Evolutionary conservation across 768 basidiomycete genomes (phyloP).

Genomic region (Tricholomella constricta): DNA sequence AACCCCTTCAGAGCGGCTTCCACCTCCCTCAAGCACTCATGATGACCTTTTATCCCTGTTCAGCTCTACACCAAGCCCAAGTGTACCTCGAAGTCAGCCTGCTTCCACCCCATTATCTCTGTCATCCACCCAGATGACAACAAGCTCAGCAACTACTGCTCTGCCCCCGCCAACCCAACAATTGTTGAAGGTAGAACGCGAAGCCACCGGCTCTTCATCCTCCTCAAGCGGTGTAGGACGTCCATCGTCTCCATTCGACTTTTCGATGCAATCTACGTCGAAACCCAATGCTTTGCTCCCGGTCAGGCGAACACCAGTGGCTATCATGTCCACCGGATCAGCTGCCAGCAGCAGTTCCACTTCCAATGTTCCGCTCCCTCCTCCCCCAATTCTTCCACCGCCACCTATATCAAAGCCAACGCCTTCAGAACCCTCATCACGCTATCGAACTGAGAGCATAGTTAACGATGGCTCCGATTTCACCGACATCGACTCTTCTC

Average conservation of each 20-base stretch:
- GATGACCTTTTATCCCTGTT: constrained; percentile 33
- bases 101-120: constrained; percentile 10
- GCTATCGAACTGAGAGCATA: constrained; percentile 23
- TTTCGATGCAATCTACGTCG: constrained; percentile 9
- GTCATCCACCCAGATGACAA: not conserved
- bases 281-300: constrained; percentile 16
- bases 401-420: constrained; percentile 23
- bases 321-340: constrained; percentile 33
- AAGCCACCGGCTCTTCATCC: constrained; percentile 1
- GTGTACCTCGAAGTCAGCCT: constrained; percentile 6
- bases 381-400: constrained; percentile 25
- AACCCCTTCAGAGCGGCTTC: not conserved
- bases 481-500: constrained; percentile 45
- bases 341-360: constrained; percentile 18
- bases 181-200: constrained; percentile 3
- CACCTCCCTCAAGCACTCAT: constrained; percentile 6
- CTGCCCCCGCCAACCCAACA: not conserved
- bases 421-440: constrained; percentile 29
- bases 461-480: constrained; percentile 50
- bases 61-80: constrained; percentile 18
- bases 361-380: constrained; percentile 24
- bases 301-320: constrained; percentile 22
- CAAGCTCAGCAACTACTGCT: not conserved
- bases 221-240: constrained; percentile 5
- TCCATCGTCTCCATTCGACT: constrained; percentile 13